These are phyloP conservation scores for Mycosphaerella sp. DNA, from an alignment of 2,329 filamentous ascomycete species.

Conservation along the genomic window DNA sequence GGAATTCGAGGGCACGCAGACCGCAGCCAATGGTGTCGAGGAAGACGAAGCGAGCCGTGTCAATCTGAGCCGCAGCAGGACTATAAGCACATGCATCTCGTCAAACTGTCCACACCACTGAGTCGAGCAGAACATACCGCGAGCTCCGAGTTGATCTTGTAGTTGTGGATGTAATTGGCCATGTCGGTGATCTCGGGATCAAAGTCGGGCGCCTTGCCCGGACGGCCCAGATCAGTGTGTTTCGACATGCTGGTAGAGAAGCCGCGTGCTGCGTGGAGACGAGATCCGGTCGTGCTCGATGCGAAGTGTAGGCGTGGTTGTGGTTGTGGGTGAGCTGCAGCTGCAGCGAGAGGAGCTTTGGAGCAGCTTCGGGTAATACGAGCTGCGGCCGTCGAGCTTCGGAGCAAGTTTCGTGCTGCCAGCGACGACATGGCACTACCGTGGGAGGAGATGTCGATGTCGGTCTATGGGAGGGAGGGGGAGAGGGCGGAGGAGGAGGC, in stretches of 20 bases:
- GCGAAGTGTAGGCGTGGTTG: background rate
- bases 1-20: conserved; percentile 89
- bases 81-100: conserved; percentile 13
- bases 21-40: conserved; percentile 96
- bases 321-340: background rate
- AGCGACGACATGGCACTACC: conserved; percentile 31
- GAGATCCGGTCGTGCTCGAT: background rate
- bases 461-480: background rate
- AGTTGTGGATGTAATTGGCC: conserved; percentile 89
- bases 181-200: conserved; percentile 94
- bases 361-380: conserved; percentile 20
- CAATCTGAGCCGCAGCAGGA: conserved; percentile 53
- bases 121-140: conserved; percentile 58
- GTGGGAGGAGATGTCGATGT: background rate
- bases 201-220: conserved; percentile 45
- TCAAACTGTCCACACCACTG: too few species aligned
- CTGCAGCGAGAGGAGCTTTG: conserved; percentile 27
- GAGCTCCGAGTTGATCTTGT: conserved; percentile 81
- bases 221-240: conserved; percentile 28
- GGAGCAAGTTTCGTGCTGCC: conserved; percentile 36
- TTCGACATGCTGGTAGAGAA: conserved; percentile 32
- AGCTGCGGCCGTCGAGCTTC: conserved; percentile 26
- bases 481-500: background rate
- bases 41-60: conserved; percentile 94
- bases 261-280: conserved; percentile 21